Conservation (phyloP, 108 stramenopile species). For the Schizochytrium sp. region DNA sequence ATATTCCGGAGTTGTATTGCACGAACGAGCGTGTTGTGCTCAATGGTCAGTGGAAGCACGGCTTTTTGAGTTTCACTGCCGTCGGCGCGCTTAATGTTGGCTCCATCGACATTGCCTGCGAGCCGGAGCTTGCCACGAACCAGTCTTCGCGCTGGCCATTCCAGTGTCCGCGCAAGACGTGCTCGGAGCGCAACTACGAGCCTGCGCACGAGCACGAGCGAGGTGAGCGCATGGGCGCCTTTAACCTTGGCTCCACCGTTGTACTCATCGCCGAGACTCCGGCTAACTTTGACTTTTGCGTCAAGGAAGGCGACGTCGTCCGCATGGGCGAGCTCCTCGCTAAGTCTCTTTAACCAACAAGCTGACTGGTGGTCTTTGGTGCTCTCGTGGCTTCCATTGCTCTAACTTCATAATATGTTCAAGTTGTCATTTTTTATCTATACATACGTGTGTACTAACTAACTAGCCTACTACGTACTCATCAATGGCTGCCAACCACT, state of each 20-base stretch:
- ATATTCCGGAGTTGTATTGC: not conserved
- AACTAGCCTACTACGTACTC: too few relatives aligned
- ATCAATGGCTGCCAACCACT: too few relatives aligned
- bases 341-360: not conserved
- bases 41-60: not conserved
- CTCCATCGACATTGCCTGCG: not conserved
- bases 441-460: too few relatives aligned
- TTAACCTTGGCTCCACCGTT: conserved; percentile 7
- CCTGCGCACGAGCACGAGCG: not conserved
- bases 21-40: not conserved
- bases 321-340: not conserved
- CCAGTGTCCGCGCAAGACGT: not conserved
- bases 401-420: too few relatives aligned
- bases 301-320: not conserved
- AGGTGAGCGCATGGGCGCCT: conserved; percentile 6
- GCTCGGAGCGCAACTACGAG: not conserved
- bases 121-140: not conserved
- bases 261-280: not conserved
- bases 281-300: not conserved
- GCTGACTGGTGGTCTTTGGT: too few relatives aligned
- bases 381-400: too few relatives aligned
- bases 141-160: not conserved
- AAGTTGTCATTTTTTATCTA: too few relatives aligned
- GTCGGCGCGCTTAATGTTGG: not conserved
- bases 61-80: not conserved